Evolutionary conservation across 257 asterid species (phyloP).

Genomic region (Solanum lignicaule): DNA sequence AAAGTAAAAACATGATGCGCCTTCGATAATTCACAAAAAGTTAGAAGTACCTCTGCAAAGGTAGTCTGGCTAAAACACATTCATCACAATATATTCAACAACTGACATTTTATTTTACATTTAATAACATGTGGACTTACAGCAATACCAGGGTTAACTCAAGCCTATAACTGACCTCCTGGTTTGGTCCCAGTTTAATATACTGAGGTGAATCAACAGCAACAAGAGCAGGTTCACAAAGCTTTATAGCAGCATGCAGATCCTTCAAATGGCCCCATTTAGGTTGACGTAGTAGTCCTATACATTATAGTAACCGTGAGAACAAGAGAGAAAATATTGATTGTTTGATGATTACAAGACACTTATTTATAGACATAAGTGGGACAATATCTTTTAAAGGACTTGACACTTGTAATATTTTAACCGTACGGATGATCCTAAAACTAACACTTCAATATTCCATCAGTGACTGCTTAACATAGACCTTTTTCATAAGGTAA

Average conservation of each 20-base stretch:
- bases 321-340: background rate
- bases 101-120: background rate
- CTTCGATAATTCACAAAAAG: background rate
- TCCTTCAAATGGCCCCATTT: conserved; percentile 95
- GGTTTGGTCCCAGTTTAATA: conserved; percentile 73
- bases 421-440: background rate
- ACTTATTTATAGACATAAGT: background rate
- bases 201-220: conserved; percentile 65
- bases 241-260: conserved; percentile 84
- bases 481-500: background rate
- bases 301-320: background rate
- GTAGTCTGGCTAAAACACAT: background rate
- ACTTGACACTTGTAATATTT: background rate
- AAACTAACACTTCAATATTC: background rate
- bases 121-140: background rate
- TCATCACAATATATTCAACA: background rate
- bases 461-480: background rate
- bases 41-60: background rate
- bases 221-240: conserved; percentile 87
- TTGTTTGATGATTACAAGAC: background rate
- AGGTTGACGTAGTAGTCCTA: conserved; percentile 87
- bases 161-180: conserved; percentile 50
- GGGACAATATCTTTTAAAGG: background rate
- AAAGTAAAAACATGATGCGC: background rate
- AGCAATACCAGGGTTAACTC: background rate